Base-by-base conservation (phyloP, 306 rosid species). In the Canavalia ensiformis region DNA sequence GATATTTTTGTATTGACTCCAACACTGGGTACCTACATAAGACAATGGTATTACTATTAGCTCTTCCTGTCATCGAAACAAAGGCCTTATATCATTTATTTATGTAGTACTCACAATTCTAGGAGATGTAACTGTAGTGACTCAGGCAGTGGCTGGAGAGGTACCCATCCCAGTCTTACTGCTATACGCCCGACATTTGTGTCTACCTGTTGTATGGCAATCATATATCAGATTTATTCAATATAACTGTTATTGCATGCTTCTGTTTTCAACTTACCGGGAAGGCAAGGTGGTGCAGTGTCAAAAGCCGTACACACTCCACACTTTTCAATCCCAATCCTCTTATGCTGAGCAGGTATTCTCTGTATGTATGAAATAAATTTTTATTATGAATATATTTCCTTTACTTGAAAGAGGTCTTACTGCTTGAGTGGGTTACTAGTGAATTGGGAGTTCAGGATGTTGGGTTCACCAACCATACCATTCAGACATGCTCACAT, bases 161-260 rank as follows among this genome's bases (percentile, higher is more conserved):
- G 99, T 51, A 96, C 99, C 99, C 99, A 96, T 88, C 99, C 99
- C 75, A 96, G 83, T 81, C 99, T 87, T 78, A 96, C 99, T 33
- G 98, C 99, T 81, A 96, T 96, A 7, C 99, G 98, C 72, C 99
- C 99, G 69, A 96, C 99, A 87, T 96, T 96, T 83, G 99, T 96
- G 89, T 96, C 99, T 81, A 96, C 99, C 99, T 96, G 85, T 79
- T 81, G 51, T 70, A 79, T 63, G 86, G 72, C 68, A 54, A 69
- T 41, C 66, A 46, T 62, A 25, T 41, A 64, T 80, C 13, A 88
- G 73, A 81, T 70, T 56, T 58, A 47, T 84, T 79, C 52, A 59
- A 47, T 72, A 50, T 81, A 85, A 57, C 58, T 68, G 30, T 54
- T 74, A 31, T 78, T 66, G 71, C 66, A 78, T 37, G 55, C 75